A percentile compares a stretch with the other conserved stretches of the same genome.
Evolutionary conservation across 2,329 filamentous ascomycete genomes (phyloP).

Genomic region (Botryotinia globosa): DNA sequence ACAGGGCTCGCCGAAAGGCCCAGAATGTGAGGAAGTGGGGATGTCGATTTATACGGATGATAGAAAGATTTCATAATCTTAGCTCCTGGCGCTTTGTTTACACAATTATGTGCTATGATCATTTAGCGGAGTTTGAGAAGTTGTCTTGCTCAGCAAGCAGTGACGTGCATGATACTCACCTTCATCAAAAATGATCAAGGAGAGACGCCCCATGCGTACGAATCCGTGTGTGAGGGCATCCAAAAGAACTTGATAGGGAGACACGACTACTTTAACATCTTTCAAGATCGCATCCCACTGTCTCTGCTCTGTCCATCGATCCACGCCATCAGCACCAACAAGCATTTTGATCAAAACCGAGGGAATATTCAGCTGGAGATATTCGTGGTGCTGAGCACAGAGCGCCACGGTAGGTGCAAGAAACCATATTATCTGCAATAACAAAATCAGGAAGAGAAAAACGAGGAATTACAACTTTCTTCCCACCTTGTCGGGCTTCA

Average conservation of each 20-base stretch:
- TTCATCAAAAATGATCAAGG: slow-evolving; percentile 65
- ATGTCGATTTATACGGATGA: slow-evolving; percentile 27
- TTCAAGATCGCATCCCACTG: slow-evolving; percentile 58
- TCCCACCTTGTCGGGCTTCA: slow-evolving; percentile 52
- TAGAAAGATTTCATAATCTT: slow-evolving; percentile 38
- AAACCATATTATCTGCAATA: slow-evolving; percentile 63
- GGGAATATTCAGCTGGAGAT: slow-evolving; percentile 59
- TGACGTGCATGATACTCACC: slow-evolving; percentile 41
- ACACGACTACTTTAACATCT: slow-evolving; percentile 58
- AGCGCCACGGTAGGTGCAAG: slow-evolving; percentile 67
- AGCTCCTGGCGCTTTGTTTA: slow-evolving; percentile 34
- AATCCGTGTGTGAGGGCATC: slow-evolving; percentile 64
- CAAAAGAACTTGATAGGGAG: slow-evolving; percentile 56
- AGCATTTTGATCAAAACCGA: slow-evolving; percentile 51
- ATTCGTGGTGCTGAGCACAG: slow-evolving; percentile 62
- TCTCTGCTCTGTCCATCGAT: slow-evolving; percentile 58
- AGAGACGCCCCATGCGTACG: slow-evolving; percentile 51
- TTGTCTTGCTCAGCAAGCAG: background rate
- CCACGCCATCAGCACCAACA: slow-evolving; percentile 56
- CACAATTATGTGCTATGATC: slow-evolving; percentile 38
- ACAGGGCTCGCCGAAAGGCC: slow-evolving; percentile 38
- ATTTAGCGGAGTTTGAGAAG: slow-evolving; percentile 6
- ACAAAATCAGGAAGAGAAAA: slow-evolving; percentile 21
- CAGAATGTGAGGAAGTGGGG: slow-evolving; percentile 35
- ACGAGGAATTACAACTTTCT: background rate